Evolutionary conservation across 2,329 filamentous ascomycete genomes (phyloP), one percentile per base, ranked within the genome.

Genomic region (Stagonosporopsis tanaceti): DNA sequence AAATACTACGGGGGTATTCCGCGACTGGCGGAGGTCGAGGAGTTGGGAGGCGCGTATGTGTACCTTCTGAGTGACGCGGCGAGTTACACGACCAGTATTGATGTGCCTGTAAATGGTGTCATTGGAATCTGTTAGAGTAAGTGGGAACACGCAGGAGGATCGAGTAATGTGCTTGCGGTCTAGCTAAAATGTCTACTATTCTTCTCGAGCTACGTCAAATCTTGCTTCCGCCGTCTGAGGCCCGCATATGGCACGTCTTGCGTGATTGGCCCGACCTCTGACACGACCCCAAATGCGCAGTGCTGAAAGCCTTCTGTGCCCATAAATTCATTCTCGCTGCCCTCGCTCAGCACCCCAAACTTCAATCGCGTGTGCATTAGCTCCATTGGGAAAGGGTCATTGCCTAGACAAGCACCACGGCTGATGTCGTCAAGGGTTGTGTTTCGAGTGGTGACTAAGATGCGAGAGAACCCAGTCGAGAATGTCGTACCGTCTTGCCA

Each of bases 1-100:
- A 81, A 84, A 70, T 85, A 86, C 65, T 85, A 85, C 63, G 82
- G 84, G 3, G 83, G 83, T 3, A 85, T 86, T 77, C 83, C 82
- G 11, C 73, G 83, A 27, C 62, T 86, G 35, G 84, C 83, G 0
- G 77, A 82, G 45, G 80, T 81, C 0, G 78, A 82, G 60, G 83
- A 86, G 69, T 71, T 86, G 2, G 82, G 83, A 2, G 83, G 84
- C 14, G 84, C 84, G 0, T 86, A 85, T 62, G 82, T 85, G 4
- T 86, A 85, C 61, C 67, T 86, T 53, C 67, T 86, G n/a, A 81
- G 78, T 53, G 83, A 86, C 54, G 77, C 79, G 8, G 79, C 81
- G n/a, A 79, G 73, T 32, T 82, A 82, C 63, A 83, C 81, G 4
- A 83, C 81, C 1, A 78, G 76, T 44, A 82, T 82, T 42, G 81